phyloP scores from a whole-genome alignment of 768 basidiomycete species.

The Amanita molliuscula region DNA sequence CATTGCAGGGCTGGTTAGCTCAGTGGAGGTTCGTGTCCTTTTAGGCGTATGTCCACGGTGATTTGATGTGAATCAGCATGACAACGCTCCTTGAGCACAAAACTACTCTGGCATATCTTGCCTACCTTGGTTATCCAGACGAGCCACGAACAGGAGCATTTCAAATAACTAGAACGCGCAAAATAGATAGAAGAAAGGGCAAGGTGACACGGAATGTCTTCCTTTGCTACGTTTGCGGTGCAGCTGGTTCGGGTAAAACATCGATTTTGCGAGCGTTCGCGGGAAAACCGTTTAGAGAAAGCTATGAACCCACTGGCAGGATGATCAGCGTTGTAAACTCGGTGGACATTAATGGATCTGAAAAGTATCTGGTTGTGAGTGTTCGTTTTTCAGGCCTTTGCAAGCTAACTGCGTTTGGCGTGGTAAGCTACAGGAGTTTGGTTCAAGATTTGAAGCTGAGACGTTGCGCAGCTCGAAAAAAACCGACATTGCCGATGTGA shows the following conservation, averaged over 20 bases:
- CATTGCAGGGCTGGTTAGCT: constrained; percentile 96
- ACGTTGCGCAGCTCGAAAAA: constrained; percentile 83
- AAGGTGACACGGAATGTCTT: constrained; percentile 89
- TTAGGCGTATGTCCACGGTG: not conserved
- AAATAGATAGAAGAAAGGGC: constrained; percentile 76
- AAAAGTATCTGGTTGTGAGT: constrained; percentile 94
- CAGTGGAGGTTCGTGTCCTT: constrained; percentile 80
- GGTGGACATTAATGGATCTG: constrained; percentile 88
- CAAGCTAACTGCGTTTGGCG: not conserved
- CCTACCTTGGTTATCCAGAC: constrained; percentile 85
- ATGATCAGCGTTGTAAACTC: constrained; percentile 89
- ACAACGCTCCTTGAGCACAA: constrained; percentile 92
- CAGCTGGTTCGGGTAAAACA: constrained; percentile 94
- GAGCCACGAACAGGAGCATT: constrained; percentile 77
- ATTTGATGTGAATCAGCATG: constrained; percentile 49
- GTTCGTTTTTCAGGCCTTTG: not conserved
- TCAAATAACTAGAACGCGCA: constrained; percentile 75
- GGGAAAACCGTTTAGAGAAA: constrained; percentile 63
- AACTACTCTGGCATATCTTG: constrained; percentile 88
- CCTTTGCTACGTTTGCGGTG: constrained; percentile 88
- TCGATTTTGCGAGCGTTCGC: constrained; percentile 77
- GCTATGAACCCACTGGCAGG: constrained; percentile 85
- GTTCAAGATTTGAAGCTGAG: constrained; percentile 90
- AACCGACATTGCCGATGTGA: constrained; percentile 86
- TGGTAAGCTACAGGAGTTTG: constrained; percentile 82